phyloP scores from a whole-genome alignment of 108 stramenopile genomes.

The Cylindrotheca closterium region DNA sequence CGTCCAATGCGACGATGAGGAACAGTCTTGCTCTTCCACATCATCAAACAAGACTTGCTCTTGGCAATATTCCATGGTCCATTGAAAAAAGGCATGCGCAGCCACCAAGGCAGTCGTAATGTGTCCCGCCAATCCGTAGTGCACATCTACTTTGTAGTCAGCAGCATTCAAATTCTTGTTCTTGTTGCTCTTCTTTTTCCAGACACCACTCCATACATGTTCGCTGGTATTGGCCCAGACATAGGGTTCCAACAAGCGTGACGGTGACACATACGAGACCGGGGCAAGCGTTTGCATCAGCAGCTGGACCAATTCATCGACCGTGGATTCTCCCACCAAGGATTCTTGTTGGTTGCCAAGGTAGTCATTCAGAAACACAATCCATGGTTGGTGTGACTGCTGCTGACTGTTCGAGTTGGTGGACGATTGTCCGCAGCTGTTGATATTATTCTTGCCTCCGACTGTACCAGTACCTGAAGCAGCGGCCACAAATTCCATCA shows the following conservation, averaged over 20 bases:
- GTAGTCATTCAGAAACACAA: constrained; percentile 70
- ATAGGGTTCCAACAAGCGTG: constrained; percentile 41
- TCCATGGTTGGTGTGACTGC: constrained; percentile 29
- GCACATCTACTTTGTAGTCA: constrained; percentile 12
- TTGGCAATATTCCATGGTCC: constrained; percentile 23
- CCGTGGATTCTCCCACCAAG: constrained; percentile 43
- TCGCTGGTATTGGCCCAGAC: constrained; percentile 53
- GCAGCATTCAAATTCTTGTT: not conserved
- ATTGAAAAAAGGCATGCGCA: constrained; percentile 25
- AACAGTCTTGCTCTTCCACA: not conserved
- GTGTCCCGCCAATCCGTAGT: constrained; percentile 41
- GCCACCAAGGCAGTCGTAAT: constrained; percentile 12
- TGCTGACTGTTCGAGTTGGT: not conserved
- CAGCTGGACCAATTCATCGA: constrained; percentile 36
- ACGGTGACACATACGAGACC: constrained; percentile 47
- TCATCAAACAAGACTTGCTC: constrained; percentile 8
- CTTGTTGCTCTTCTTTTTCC: constrained; percentile 34
- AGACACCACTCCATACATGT: constrained; percentile 43
- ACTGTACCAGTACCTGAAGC: not conserved
- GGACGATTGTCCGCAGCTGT: too few relatives aligned
- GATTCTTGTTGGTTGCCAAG: constrained; percentile 64
- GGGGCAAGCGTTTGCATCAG: constrained; percentile 17
- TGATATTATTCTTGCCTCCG: too few relatives aligned
- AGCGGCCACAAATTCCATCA: constrained; percentile 12
- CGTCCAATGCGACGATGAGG: not conserved